Percentiles rank a stretch among this genome's conserved stretches.
Conservation (phyloP, 257 asterid species). For the Anisodus tanguticus region DNA sequence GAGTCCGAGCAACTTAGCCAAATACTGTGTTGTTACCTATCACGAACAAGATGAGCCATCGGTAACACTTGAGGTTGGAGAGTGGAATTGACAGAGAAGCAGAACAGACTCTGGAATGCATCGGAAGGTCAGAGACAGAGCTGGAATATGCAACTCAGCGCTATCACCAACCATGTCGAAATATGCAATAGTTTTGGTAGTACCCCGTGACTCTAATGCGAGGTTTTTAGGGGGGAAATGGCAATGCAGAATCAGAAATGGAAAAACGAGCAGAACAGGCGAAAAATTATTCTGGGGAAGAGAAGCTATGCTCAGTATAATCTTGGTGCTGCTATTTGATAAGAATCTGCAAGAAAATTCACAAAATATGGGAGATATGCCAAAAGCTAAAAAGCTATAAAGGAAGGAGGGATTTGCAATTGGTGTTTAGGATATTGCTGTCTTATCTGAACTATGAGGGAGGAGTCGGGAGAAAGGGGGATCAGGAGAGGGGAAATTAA, state of each 20-base stretch:
- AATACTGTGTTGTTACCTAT: not conserved
- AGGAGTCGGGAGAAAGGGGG: not conserved
- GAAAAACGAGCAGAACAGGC: not conserved
- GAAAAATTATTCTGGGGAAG: not conserved
- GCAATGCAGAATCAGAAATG: not conserved
- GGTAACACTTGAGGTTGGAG: not conserved
- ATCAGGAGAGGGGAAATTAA: not conserved
- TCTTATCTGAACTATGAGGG: not conserved
- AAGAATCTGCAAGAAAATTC: slow-evolving; percentile 2
- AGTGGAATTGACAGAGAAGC: not conserved
- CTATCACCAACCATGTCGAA: not conserved
- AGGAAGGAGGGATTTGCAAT: not conserved
- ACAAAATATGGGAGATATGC: not conserved
- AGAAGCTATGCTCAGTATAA: not conserved
- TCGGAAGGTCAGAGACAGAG: not conserved
- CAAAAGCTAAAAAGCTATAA: not conserved
- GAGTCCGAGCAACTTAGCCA: not conserved
- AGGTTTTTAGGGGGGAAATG: not conserved
- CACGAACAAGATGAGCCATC: not conserved
- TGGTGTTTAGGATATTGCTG: not conserved
- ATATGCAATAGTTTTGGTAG: not conserved
- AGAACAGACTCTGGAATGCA: not conserved
- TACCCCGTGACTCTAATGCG: not conserved
- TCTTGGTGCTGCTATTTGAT: not conserved
- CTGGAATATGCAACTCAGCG: not conserved